Percentiles rank a stretch among this genome's conserved stretches.
Conservation (phyloP, 2,329 filamentous ascomycete species). For the Aspergillus aculeatus region DNA sequence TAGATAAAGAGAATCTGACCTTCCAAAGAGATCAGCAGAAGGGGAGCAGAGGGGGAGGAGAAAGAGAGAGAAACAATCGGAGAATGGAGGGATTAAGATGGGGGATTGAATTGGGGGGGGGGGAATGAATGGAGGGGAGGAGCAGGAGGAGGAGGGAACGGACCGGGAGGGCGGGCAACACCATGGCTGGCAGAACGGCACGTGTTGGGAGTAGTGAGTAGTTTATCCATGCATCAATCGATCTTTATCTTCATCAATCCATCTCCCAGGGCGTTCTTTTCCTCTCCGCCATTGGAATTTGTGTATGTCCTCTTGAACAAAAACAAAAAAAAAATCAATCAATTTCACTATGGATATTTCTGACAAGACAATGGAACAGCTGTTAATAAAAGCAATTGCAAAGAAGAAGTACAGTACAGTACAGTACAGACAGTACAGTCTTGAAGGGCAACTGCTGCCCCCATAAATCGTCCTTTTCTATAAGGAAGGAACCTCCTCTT, state of each 20-base stretch:
- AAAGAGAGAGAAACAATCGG: conserved; percentile 4
- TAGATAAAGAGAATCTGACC: neutral
- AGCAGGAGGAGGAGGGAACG: conserved; percentile 3
- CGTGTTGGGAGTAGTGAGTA: no score
- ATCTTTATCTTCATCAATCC: no score
- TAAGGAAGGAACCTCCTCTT: neutral
- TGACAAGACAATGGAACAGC: no score
- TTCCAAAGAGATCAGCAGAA: conserved; percentile 2
- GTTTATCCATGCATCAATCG: no score
- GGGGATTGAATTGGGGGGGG: neutral
- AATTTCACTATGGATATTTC: no score
- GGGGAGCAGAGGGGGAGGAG: conserved; percentile 3
- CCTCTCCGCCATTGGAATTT: no score
- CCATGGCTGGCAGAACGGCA: neutral
- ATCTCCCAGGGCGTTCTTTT: no score
- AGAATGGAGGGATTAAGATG: conserved; percentile 2
- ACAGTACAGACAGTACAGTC: no score
- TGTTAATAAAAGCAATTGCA: no score
- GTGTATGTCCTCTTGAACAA: no score
- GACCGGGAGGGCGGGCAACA: conserved; percentile 11
- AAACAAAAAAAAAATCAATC: neutral
- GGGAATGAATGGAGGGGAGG: neutral
- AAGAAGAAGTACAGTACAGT: no score
- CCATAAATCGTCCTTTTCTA: neutral
- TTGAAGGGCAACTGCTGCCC: no score